Evolutionary conservation across 2,329 filamentous ascomycete species (phyloP), one percentile per base, ranked within the genome.

Genomic region (Teratosphaeria destructans): DNA sequence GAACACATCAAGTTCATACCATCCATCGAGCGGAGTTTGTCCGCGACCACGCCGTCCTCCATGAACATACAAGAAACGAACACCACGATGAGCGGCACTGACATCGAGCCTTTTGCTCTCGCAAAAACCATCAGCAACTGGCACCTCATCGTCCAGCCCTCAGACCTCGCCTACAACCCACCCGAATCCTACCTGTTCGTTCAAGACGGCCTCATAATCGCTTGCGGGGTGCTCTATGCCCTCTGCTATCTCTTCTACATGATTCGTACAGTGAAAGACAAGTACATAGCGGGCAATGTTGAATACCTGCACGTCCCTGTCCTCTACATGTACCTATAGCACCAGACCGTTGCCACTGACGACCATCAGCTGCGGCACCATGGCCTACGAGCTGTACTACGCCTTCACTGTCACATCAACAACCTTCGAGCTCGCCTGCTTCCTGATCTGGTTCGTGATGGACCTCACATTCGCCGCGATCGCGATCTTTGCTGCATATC

Each of bases 101-200:
- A 19, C 8, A 43, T 14, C 26, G 73, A 73, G 70, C 29, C 69
- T 10, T 73, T 74, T 57, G 66, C 68, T 47, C 63, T 71, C 19
- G 67, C 72, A 12, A 61, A 67, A n/a, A 49, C 63, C 53, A 65
- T 62, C 63, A 75, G 74, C 29, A 72, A 76, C 57, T 29, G 53
- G 11, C 74, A 82, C 19, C 74, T 81, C 1, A 76, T 83, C 2
- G 80, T 77, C 56, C 78, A 83, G 65, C 76, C 81, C 58, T 75
- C 76, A 23, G 79, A 82, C 63, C 67, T 74, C 0, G 71, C 69
- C 1, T 66, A 75, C 10, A 63, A 71, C 27, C 73, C 73, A 0
- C 74, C 72, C 12, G 68, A 75, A 61, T 72, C 70, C 60, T 76
- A 76, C 64, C 71, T 75, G 49, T 75, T 70, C 63, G 66, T 76